These are phyloP conservation scores for Strigomonas culicis DNA, from an alignment of 208 protist species.

Conservation along the genomic window DNA sequence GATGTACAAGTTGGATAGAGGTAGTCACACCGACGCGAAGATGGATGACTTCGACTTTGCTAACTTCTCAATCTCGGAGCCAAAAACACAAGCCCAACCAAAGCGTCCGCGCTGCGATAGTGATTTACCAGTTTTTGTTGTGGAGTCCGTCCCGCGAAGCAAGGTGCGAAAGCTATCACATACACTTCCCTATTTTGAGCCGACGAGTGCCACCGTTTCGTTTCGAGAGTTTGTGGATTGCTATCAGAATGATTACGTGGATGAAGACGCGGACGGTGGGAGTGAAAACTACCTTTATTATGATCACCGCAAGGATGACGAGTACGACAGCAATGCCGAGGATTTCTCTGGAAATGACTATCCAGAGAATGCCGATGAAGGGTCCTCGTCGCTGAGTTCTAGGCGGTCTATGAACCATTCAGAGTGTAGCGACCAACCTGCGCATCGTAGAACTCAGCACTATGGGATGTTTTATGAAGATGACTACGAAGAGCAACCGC, in stretches of 20 bases:
- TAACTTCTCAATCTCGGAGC: too few species aligned
- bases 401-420: conserved; percentile 15
- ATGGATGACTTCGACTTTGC: too few species aligned
- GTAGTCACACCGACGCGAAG: too few species aligned
- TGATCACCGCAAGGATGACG: conserved; percentile 86
- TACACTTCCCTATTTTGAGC: too few species aligned
- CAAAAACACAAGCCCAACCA: too few species aligned
- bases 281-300: conserved; percentile 74
- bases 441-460: conserved; percentile 2
- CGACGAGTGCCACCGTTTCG: too few species aligned
- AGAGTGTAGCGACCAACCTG: too few species aligned
- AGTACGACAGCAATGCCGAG: conserved; percentile 90
- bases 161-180: too few species aligned
- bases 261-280: background rate
- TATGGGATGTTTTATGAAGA: conserved; percentile 55
- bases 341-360: conserved; percentile 87
- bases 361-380: conserved; percentile 52
- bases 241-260: background rate
- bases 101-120: too few species aligned
- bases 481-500: conserved; percentile 35
- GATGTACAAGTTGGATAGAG: too few species aligned
- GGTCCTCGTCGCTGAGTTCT: conserved; percentile 5
- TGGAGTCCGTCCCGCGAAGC: too few species aligned
- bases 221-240: background rate
- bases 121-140: too few species aligned